phyloP scores from a whole-genome alignment of 306 rosid genomes.

The Cucumis hystrix region DNA sequence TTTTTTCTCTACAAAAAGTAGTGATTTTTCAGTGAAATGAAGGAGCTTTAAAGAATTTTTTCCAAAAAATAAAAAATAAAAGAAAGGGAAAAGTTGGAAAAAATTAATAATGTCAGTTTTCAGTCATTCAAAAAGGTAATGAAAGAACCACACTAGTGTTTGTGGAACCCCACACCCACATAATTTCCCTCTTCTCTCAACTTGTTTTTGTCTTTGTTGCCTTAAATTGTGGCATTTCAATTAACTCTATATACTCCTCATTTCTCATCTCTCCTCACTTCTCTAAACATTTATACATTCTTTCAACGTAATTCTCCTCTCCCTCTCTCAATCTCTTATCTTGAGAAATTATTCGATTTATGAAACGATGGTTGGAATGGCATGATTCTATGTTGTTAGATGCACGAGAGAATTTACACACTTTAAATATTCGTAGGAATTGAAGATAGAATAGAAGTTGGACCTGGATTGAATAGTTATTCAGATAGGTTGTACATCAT shows the following conservation, averaged over 20 bases:
- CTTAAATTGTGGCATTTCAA: not conserved
- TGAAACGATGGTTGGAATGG: not conserved
- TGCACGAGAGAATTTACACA: not conserved
- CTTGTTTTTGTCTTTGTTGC: not conserved
- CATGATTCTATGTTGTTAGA: not conserved
- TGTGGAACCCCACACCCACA: conserved; percentile 1
- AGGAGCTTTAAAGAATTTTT: not conserved
- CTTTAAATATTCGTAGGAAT: not conserved
- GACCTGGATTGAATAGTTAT: not conserved
- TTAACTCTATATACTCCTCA: not conserved
- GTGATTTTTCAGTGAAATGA: not conserved
- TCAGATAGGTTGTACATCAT: not conserved
- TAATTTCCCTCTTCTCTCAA: not conserved
- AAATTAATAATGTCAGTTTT: not conserved
- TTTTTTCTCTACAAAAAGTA: not conserved
- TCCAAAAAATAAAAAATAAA: no score
- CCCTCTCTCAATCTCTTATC: not conserved
- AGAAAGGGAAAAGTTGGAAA: not conserved
- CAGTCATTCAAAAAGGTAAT: not conserved
- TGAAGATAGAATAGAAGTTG: no score
- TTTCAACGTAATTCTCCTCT: not conserved
- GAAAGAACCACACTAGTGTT: not conserved
- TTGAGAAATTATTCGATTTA: not conserved
- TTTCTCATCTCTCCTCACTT: not conserved
- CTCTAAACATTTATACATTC: not conserved